Evolutionary conservation across 352 stramenopile genomes (phyloP).

Genomic region (Elongisporangium prolatum): DNA sequence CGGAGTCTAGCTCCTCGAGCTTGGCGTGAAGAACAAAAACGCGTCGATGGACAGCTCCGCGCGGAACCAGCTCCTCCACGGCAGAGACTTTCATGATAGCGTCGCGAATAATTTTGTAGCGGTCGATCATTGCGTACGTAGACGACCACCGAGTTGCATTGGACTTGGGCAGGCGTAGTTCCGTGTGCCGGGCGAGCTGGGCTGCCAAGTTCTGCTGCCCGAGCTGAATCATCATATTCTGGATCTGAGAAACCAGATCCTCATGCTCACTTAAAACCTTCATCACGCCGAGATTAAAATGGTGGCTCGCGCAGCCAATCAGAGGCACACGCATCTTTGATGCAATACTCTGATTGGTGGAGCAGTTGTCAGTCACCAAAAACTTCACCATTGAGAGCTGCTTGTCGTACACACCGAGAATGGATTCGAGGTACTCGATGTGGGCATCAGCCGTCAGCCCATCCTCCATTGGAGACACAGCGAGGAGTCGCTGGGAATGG

Average conservation of each 20-base stretch:
- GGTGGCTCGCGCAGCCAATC: constrained; percentile 17
- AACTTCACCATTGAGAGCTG: constrained; percentile 5
- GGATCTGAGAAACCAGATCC: constrained; percentile 9
- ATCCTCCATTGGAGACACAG: constrained; percentile 3
- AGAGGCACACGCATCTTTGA: constrained; percentile 2
- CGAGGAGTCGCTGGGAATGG: constrained; percentile 3
- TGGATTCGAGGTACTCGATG: constrained; percentile 1
- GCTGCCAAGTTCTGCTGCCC: constrained; percentile 12
- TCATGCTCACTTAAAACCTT: constrained; percentile 8
- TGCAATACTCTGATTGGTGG: constrained; percentile 1
- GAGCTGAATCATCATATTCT: constrained; percentile 15
- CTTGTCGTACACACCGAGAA: constrained; percentile 13
- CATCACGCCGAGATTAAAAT: constrained; percentile 15
- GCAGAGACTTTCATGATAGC: constrained; percentile 8
- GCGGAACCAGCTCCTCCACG: constrained; percentile 16
- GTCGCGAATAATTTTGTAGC: constrained; percentile 15
- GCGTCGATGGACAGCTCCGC: constrained; percentile 1
- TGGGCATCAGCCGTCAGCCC: constrained; percentile 7
- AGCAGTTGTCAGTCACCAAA: constrained; percentile 4
- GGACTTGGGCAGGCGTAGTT: constrained; percentile 5
- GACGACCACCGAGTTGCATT: constrained; percentile 22
- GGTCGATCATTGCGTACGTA: constrained; percentile 12
- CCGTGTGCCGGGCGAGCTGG: constrained; percentile 11
- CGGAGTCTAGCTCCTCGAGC: constrained; percentile 12
- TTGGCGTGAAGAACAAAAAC: constrained; percentile 7